Base-by-base conservation (phyloP, 2,329 filamentous ascomycete species). In the Trichophyton rubrum region DNA sequence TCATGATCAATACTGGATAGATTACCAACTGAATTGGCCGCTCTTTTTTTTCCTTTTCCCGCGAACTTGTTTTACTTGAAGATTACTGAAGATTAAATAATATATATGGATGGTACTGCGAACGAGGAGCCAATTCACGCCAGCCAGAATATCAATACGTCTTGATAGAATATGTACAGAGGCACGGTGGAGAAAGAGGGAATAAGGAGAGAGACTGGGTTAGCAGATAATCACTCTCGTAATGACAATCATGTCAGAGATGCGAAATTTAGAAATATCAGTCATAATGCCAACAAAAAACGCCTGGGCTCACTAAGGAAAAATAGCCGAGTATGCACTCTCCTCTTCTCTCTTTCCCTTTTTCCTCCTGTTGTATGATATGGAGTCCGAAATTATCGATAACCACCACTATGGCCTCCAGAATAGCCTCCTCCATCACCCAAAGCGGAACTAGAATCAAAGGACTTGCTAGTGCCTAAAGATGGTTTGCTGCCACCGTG, bases 401-500 rank as follows among this genome's bases (percentile, higher is more conserved):
- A 41, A 11, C 56, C 56, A 27, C 56, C 35, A 20, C 38, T 20
- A 17, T 41, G 56, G 13, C 60, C 62, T 30, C 62, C 56, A 24
- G 62, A 17, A 47, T 55, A 35, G 15, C 62, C 62, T 27, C 53
- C 62, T 33, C 40, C 55, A 20, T 27, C 56, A 35, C 56, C 43
- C 15, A 30, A 55, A 35, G 45, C 73, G 17, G 70, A 69, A n/a
- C 33, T 73, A 20, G 70, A 69, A n/a, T 56, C 49, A 40, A 59
- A 55, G 9, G 60, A 56, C 3, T 43, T 64, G 43, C 65, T 66
- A 40, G 63, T 63, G 6, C 57, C 49, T 7, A 55, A 43, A n/a
- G 55, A 40, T 8, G 55, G 33, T 43, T 57, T 60, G 7, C 84
- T 82, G 64, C 83, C 81, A n/a, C 83, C 84, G 80, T 90, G 90